phyloP scores from a whole-genome alignment of 805 yeast genomes.

The Spathaspora hagerdaliae region DNA sequence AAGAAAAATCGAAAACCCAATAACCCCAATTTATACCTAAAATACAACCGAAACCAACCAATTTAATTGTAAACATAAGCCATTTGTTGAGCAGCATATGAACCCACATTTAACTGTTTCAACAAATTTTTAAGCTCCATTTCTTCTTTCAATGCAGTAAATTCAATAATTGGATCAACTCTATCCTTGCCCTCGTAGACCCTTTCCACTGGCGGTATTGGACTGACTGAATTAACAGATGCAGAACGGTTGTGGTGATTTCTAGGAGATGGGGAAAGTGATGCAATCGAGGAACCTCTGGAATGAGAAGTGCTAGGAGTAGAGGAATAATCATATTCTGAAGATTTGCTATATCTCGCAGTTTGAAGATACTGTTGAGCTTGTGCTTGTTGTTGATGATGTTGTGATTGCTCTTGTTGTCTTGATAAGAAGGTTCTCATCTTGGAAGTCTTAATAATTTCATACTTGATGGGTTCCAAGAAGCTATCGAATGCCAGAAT shows the following conservation, averaged over 20 bases:
- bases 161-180: constrained; percentile 32
- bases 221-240: constrained; percentile 15
- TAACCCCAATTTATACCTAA: not conserved
- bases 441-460: constrained; percentile 20
- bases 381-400: constrained; percentile 1
- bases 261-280: constrained; percentile 7
- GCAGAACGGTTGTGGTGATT: constrained; percentile 13
- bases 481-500: constrained; percentile 37
- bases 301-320: constrained; percentile 6
- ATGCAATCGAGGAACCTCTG: constrained; percentile 12
- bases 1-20: no score
- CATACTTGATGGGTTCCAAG: constrained; percentile 49
- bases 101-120: constrained; percentile 8
- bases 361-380: constrained; percentile 1
- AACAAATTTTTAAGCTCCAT: constrained; percentile 26
- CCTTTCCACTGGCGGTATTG: constrained; percentile 6
- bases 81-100: constrained; percentile 4
- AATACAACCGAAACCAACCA: not conserved
- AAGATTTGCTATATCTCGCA: not conserved
- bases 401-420: constrained; percentile 12
- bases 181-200: constrained; percentile 6
- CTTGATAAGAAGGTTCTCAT: constrained; percentile 27
- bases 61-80: constrained; percentile 2
- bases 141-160: constrained; percentile 33
- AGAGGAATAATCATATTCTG: not conserved